Base-by-base conservation (phyloP, 2,329 filamentous ascomycete genomes). In the Phyllosticta citribraziliensis region DNA sequence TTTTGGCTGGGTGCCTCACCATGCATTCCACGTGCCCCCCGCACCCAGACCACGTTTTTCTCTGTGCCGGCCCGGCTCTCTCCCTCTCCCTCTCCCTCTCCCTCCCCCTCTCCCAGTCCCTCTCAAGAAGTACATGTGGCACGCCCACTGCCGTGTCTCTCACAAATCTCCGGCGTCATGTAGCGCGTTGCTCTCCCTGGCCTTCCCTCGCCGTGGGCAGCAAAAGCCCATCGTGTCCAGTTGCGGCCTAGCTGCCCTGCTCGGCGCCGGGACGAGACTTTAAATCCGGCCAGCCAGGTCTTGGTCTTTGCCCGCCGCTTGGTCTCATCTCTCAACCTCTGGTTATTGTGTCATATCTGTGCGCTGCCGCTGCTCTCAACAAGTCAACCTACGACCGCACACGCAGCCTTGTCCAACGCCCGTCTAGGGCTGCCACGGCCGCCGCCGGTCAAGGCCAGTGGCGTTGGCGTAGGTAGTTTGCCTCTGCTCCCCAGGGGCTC, bases 11-110 rank as follows among this genome's bases (percentile, higher is more conserved):
- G 22, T 22, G 53, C 58, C 47, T 55, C 58, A 22, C 52, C 58
- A 55, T 55, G 58, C 51, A 17, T 27, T 56, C 54, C 54, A 61
- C 58, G 58, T 61, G 58, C 58, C 58, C 58, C 58, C 53, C 58
- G 54, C 58, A 57, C 55, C 52, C 52, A 50, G 53, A 55, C 58
- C 58, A 60, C 58, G 58, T 60, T 60, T 25, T 60, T 59, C 12
- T 40, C 5, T 12, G 2, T 12, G 30, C 30, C 30, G 30, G 30
- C 30, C 30, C 9, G 30, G 30, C 11, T 40, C 11, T 14, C 11
- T 17, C 5, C 11, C 11, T 40, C 10, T 35, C 11, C 33, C 33
- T 35, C 12, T 11, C 33, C 10, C 10, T 17, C 14, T 35, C 3
- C 9, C 33, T 12, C 33, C 33, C 10, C 10, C 14, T 35, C 33